Evolutionary conservation across 192 early-diverging fungal genomes (phyloP), one percentile per base, ranked within the genome.

Genomic region (Coemansia sp.): DNA sequence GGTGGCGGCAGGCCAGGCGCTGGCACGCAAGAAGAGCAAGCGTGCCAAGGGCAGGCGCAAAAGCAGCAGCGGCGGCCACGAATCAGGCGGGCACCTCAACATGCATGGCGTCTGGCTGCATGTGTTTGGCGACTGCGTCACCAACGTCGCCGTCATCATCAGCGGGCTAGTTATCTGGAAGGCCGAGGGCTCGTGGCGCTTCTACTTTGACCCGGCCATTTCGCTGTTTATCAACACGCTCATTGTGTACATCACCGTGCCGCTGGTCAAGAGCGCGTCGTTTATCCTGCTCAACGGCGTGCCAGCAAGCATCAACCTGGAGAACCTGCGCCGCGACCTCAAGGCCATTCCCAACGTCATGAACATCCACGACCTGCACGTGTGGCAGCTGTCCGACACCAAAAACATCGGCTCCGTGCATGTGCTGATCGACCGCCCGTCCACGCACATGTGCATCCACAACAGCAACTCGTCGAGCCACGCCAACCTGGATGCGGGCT

Each of bases 371-470:
- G 94, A 97, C 50, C 53, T 97, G 17, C 94, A 97, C 59, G 86
- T 97, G 22, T 97, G 92, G 91, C 85, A 90, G 64, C 67, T 96
- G 53, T 89, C 86, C 23, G 88, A 92, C 44, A 85, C 80, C 46
- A 90, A 93, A 54, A 79, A 78, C 45, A 79, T 94, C 25, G 87
- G 87, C 0, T 89, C 87, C 1, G 81, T 92, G n/a, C 94, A 97
- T 61, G 80, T 93, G 1, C 61, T 83, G 14, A 67, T 92, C 9
- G 59, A 67, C 14, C 78, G 77, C 11, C 80, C 79, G 27, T 52
- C 67, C 13, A 52, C 41, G 15, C 60, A 75, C 38, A 41, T 59
- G 42, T 75, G 72, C 46, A 67, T 75, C 37, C 72, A 75, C 44
- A 75, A 75, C 53, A 67, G 60, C 48, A 55, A 63, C 25, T 53